Evolutionary conservation across 192 early-diverging fungal genomes (phyloP).

Genomic region (Backusella tuberculispora): DNA sequence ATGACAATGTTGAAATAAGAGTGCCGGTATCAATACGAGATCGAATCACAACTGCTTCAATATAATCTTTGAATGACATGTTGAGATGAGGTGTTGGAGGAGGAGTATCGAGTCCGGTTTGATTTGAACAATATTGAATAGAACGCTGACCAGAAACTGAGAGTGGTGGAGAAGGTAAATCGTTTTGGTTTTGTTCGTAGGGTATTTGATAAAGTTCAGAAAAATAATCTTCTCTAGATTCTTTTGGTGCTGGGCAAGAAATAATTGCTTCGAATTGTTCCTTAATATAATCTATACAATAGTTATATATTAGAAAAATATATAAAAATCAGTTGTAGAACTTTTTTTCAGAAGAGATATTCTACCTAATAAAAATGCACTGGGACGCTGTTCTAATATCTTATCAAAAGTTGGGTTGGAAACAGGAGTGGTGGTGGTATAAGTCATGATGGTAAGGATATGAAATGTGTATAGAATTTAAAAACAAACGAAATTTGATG

Average conservation of each 20-base stretch:
- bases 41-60: constrained; percentile 61
- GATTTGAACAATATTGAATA: neutral
- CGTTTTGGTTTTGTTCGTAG: neutral
- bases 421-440: neutral
- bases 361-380: constrained; percentile 7
- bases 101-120: constrained; percentile 16
- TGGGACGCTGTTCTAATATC: neutral
- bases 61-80: constrained; percentile 56
- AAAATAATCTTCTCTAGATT: neutral
- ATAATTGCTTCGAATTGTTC: constrained; percentile 25
- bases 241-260: neutral
- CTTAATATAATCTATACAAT: constrained; percentile 8
- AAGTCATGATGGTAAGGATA: neutral
- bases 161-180: constrained; percentile 23
- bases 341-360: neutral
- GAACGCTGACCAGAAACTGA: neutral
- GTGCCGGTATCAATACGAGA: constrained; percentile 74
- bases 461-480: neutral
- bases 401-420: constrained; percentile 4
- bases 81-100: constrained; percentile 44
- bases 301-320: neutral
- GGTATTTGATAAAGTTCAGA: neutral
- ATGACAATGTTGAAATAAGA: constrained; percentile 69
- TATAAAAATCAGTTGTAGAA: neutral
- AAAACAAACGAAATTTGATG: neutral